Percentiles rank a stretch among this genome's conserved stretches.
Conservation (phyloP, 495 filamentous ascomycete genomes). For the Sordaria brevicollis region DNA sequence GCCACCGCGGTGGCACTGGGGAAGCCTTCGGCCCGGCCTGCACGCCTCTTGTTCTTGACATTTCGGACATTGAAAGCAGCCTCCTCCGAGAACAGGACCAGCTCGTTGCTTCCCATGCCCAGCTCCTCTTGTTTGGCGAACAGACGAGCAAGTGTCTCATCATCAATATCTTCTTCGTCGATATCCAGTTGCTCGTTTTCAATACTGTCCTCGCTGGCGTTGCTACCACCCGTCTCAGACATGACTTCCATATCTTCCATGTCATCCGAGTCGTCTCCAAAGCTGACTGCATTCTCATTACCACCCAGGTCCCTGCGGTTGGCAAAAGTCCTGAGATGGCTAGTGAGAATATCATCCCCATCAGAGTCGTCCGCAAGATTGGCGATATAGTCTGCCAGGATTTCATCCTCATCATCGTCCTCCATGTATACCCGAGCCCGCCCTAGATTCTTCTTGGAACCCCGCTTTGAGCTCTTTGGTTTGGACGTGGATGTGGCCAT, state of each 20-base stretch:
- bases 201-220: constrained; percentile 25
- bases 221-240: constrained; percentile 4
- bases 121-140: constrained; percentile 58
- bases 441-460: neutral
- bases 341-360: constrained; percentile 16
- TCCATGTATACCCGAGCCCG: neutral
- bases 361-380: constrained; percentile 47
- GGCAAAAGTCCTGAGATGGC: constrained; percentile 15
- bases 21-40: constrained; percentile 11
- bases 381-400: constrained; percentile 65
- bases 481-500: neutral
- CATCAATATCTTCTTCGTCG: constrained; percentile 26
- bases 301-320: constrained; percentile 39
- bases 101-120: constrained; percentile 46
- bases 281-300: constrained; percentile 19
- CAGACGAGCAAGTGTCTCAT: constrained; percentile 49
- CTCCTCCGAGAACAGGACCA: constrained; percentile 42
- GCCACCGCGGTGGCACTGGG: constrained; percentile 54
- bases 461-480: neutral
- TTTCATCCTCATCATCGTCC: constrained; percentile 36
- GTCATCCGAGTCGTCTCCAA: constrained; percentile 9
- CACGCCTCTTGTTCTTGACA: neutral
- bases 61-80: neutral
- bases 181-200: constrained; percentile 23
- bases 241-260: constrained; percentile 19